A percentile compares a stretch with the other conserved stretches of the same genome.
Conservation (phyloP, 1,284 basidiomycete species). For the Marasmius tenuissimus region DNA sequence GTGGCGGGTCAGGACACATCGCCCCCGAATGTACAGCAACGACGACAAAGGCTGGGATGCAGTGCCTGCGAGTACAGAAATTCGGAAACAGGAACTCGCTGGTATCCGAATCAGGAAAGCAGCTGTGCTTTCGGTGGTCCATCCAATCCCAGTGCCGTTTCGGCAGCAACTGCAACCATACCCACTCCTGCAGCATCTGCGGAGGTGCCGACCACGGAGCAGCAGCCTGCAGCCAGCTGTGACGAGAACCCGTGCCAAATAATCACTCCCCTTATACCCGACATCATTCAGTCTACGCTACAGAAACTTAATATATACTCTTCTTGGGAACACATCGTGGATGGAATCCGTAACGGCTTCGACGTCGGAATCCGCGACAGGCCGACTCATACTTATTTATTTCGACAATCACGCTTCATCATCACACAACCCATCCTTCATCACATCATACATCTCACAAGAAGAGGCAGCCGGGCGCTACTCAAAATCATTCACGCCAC, state of each 20-base stretch:
- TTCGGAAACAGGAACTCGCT: not conserved
- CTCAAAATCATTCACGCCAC: slow-evolving; percentile 23
- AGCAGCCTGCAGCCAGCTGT: not conserved
- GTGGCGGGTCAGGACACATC: not conserved
- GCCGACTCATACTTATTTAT: slow-evolving; percentile 15
- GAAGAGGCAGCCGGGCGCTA: slow-evolving; percentile 34
- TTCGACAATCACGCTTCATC: slow-evolving; percentile 31
- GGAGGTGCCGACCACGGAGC: not conserved
- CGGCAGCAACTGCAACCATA: not conserved
- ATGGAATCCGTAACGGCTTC: slow-evolving; percentile 28
- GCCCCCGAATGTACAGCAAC: not conserved
- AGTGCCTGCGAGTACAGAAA: not conserved
- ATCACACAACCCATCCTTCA: slow-evolving; percentile 19
- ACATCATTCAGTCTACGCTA: not conserved
- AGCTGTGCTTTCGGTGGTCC: not conserved
- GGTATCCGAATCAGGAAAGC: not conserved
- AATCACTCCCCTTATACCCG: not conserved
- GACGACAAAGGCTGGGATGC: not conserved
- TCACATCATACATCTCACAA: slow-evolving; percentile 26
- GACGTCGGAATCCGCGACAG: slow-evolving; percentile 23
- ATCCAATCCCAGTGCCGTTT: not conserved
- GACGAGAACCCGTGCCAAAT: not conserved
- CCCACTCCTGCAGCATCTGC: not conserved
- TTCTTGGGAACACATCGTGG: slow-evolving; percentile 19
- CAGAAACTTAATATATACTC: not conserved